Base-by-base conservation (phyloP, 164 flowering plant genomes). In the Amborella trichopoda region DNA sequence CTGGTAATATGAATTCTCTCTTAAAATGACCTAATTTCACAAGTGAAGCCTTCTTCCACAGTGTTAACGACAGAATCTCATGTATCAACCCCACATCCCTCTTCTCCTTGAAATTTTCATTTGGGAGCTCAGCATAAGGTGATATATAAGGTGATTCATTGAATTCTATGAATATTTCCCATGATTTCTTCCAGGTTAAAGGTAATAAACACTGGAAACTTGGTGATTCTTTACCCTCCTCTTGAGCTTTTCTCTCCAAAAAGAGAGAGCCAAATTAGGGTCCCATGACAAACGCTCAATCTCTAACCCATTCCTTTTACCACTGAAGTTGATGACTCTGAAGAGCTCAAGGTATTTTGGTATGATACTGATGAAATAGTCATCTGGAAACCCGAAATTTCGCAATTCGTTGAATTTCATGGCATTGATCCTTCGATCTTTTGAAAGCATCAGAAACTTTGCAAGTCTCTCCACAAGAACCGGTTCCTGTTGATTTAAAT, bases 11-110 rank as follows among this genome's bases (percentile, higher is more conserved):
- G 45, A 84, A 88, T 56, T 93, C 99, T 60, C 88, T 75, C 28
- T 50, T 70, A 53, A 88, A 88, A 76, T 82, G 94, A 12, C 77
- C 68, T 19, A 93, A 65, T 66, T 88, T 93, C 44, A 75, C 8
- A 55, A 88, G 76, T 6, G 96, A 88, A 4, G 64, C 52, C 64
- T 84, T 93, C 72, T 83, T 87, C 99, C 96, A 93, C 46, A 93
- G 44, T 13, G 86, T 77, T 58, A 87, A 55, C 1, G 99, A 82
- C 28, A 93, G 71, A 37, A 93, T 48, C 62, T 93, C 99, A 28
- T 93, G 99, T 44, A 88, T 71, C 66, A 88, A 52, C 18, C 82
- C 80, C 13, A 88, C 75, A 1, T 72, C 67, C 65, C 95, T 68
- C 70, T 91, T 91, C 73, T 83, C 93, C 83, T 69, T 69, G 65